These are phyloP conservation scores for Lipomyces spencermartinsiae DNA, from an alignment of 805 yeast species.

Conservation along the genomic window DNA sequence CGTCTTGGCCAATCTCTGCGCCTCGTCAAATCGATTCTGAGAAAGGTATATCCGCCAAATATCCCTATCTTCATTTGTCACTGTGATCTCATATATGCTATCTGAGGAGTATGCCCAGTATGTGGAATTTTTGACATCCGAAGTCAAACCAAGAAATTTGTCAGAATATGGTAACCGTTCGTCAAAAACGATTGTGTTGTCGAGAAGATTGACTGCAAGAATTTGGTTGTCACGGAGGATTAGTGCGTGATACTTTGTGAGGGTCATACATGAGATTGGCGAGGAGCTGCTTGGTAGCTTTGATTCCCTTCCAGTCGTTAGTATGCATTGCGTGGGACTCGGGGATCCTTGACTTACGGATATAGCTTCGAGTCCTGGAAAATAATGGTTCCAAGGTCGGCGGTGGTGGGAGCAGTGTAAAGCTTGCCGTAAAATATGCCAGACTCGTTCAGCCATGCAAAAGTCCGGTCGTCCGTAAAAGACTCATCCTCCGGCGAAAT, in stretches of 20 bases:
- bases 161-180: slow-evolving; percentile 51
- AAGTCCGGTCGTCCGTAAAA: slow-evolving; percentile 40
- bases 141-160: slow-evolving; percentile 53
- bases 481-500: slow-evolving; percentile 39
- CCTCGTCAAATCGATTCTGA: slow-evolving; percentile 65
- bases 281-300: slow-evolving; percentile 26
- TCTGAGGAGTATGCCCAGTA: slow-evolving; percentile 75
- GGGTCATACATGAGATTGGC: slow-evolving; percentile 47
- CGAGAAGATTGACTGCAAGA: slow-evolving; percentile 58
- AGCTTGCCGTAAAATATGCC: slow-evolving; percentile 56
- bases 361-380: slow-evolving; percentile 49
- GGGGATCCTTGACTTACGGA: slow-evolving; percentile 24
- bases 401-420: slow-evolving; percentile 37
- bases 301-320: slow-evolving; percentile 27
- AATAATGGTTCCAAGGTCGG: slow-evolving; percentile 38
- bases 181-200: slow-evolving; percentile 54
- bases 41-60: slow-evolving; percentile 74
- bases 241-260: slow-evolving; percentile 63
- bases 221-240: slow-evolving; percentile 55
- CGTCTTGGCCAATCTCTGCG: slow-evolving; percentile 57
- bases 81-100: slow-evolving; percentile 72
- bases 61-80: slow-evolving; percentile 70
- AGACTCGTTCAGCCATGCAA: slow-evolving; percentile 57
- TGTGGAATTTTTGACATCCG: slow-evolving; percentile 61
- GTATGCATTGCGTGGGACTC: not conserved